phyloP scores from a whole-genome alignment of 805 yeast species.

The Saccharomycopsis schoenii region DNA sequence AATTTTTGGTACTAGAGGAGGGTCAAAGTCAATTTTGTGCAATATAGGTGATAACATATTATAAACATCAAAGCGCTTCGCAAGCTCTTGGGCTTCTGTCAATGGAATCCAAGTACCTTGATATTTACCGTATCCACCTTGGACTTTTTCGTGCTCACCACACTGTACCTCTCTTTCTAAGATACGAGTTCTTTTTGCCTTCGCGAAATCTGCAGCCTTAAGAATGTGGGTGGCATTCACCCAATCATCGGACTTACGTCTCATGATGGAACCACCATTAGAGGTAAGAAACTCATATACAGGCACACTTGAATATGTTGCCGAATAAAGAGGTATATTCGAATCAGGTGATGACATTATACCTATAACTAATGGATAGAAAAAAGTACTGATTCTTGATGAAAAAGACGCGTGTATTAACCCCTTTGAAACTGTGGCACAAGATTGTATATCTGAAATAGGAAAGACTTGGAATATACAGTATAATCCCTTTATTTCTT shows the following conservation, averaged over 20 bases:
- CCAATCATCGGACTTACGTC: constrained; percentile 70
- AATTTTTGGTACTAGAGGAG: constrained; percentile 49
- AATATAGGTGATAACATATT: constrained; percentile 57
- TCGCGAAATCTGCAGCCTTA: constrained; percentile 88
- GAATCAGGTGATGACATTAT: not conserved
- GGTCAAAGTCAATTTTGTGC: constrained; percentile 43
- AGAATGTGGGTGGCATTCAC: constrained; percentile 92
- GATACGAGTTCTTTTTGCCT: constrained; percentile 87
- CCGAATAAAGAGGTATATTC: constrained; percentile 42
- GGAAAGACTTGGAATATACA: not conserved
- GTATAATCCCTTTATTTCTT: not conserved
- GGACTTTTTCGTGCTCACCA: constrained; percentile 85
- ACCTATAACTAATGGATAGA: not conserved
- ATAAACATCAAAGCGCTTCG: constrained; percentile 53
- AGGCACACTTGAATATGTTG: constrained; percentile 72
- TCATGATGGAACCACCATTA: constrained; percentile 66
- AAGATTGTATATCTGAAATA: not conserved
- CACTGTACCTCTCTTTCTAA: constrained; percentile 88
- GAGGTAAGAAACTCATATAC: constrained; percentile 62
- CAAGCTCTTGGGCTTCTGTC: constrained; percentile 59
- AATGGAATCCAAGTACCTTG: constrained; percentile 97
- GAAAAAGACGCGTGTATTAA: not conserved
- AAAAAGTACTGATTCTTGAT: not conserved
- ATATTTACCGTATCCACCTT: constrained; percentile 94
- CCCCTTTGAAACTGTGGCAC: not conserved